Conservation (phyloP, 2,329 filamentous ascomycete species). For the Colletotrichum theobromicola region DNA sequence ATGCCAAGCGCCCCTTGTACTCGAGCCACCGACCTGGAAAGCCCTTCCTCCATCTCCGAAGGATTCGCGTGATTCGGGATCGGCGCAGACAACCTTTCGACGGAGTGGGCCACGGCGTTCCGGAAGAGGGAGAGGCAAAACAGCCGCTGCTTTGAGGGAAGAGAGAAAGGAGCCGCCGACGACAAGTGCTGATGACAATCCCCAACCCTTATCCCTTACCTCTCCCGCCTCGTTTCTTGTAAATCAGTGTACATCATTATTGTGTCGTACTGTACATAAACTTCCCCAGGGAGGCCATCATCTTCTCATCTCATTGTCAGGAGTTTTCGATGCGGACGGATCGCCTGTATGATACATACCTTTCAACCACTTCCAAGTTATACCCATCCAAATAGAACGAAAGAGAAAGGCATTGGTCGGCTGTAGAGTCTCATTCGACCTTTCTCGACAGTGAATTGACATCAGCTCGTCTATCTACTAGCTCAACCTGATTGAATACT, state of each 20-base stretch:
- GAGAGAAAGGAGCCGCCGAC: not conserved
- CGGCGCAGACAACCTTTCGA: not conserved
- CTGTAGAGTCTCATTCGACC: not conserved
- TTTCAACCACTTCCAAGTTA: not conserved
- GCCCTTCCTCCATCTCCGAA: not conserved
- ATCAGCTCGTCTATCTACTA: not conserved
- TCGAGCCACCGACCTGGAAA: not conserved
- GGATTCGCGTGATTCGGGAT: not conserved
- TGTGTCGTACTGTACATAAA: not conserved
- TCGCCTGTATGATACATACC: not conserved
- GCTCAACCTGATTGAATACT: not conserved
- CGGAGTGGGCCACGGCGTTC: not conserved
- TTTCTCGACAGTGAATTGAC: not conserved
- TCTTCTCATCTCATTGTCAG: constrained; percentile 9
- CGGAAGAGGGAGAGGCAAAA: not conserved
- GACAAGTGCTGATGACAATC: not conserved
- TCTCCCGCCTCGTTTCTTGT: not conserved
- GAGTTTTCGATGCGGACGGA: not conserved
- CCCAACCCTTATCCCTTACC: not conserved
- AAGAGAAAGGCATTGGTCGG: not conserved
- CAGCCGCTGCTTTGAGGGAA: not conserved
- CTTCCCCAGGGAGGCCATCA: not conserved
- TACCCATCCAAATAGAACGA: not conserved
- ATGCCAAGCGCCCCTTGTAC: not conserved
- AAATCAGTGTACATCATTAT: not conserved